Percentiles rank a stretch among this genome's conserved stretches.
Evolutionary conservation across 768 basidiomycete species (phyloP).

Genomic region (Kwoniella dendrophila): DNA sequence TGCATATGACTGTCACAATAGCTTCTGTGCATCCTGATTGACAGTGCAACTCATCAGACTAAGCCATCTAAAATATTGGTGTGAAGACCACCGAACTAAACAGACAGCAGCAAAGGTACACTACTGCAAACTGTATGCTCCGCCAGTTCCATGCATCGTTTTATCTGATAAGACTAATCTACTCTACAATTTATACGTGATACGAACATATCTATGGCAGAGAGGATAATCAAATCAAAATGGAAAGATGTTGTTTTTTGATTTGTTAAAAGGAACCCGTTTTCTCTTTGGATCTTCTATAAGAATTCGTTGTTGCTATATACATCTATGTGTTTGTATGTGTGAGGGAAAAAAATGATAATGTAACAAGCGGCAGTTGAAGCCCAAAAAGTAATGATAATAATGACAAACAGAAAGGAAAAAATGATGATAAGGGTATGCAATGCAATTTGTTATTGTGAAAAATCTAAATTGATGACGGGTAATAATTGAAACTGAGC

Average conservation of each 20-base stretch:
- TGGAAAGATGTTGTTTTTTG: background rate
- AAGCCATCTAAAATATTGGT: too few relatives aligned
- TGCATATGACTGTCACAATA: too few relatives aligned
- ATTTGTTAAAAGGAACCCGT: slow-evolving; percentile 22
- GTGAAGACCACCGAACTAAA: too few relatives aligned
- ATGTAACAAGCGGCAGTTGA: slow-evolving; percentile 33
- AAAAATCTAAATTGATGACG: slow-evolving; percentile 13
- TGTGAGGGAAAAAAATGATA: background rate
- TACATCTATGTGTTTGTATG: slow-evolving; percentile 7
- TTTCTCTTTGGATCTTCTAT: slow-evolving; percentile 8
- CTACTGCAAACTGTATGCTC: slow-evolving; percentile 7
- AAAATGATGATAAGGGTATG: slow-evolving; percentile 13
- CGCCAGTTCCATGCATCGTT: slow-evolving; percentile 29
- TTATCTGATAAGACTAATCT: background rate
- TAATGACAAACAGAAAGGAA: slow-evolving; percentile 7
- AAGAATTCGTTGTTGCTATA: background rate
- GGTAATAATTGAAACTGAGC: slow-evolving; percentile 23
- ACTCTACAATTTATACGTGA: background rate
- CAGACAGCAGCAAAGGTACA: too few relatives aligned
- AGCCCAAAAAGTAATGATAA: slow-evolving; percentile 24
- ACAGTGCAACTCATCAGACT: too few relatives aligned
- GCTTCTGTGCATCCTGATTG: too few relatives aligned
- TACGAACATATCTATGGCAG: background rate
- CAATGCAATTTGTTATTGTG: slow-evolving; percentile 6
- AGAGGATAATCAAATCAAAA: background rate